Conservation (phyloP, 805 yeast species). For the Metschnikowia sp. region DNA sequence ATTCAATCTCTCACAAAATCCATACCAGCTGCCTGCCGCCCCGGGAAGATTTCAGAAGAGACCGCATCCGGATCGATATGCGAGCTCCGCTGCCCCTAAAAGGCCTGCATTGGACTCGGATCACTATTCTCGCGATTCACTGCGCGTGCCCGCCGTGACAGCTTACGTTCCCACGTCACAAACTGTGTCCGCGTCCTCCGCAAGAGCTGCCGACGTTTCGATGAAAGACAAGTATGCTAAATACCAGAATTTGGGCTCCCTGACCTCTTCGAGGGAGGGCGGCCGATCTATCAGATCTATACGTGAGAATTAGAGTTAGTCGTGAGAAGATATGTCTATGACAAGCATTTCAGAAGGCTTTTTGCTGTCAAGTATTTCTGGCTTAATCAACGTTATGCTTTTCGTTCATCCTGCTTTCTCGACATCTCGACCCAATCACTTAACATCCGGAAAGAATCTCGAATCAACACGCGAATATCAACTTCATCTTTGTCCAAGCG, state of each 20-base stretch:
- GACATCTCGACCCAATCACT: conserved; percentile 24
- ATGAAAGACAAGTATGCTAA: conserved; percentile 25
- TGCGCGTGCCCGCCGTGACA: neutral
- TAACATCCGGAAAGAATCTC: conserved; percentile 23
- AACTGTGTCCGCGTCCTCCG: conserved; percentile 1
- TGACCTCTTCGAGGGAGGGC: neutral
- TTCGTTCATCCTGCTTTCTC: conserved; percentile 5
- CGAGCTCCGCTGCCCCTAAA: conserved; percentile 8
- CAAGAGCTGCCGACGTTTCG: conserved; percentile 14
- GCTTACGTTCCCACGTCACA: conserved; percentile 2
- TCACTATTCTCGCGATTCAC: neutral
- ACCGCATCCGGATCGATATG: conserved; percentile 10
- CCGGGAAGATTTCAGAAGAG: conserved; percentile 10
- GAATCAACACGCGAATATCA: conserved; percentile 22
- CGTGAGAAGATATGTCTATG: too few relatives aligned
- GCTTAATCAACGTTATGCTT: neutral
- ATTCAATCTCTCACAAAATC: conserved; percentile 15
- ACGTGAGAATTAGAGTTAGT: conserved; percentile 5
- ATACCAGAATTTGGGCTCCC: conserved; percentile 14
- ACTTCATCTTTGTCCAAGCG: conserved; percentile 31
- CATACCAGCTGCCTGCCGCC: conserved; percentile 11
- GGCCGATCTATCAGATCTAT: conserved; percentile 16
- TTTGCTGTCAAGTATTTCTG: too few relatives aligned
- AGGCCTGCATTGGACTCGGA: conserved; percentile 8
- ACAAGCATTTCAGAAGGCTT: too few relatives aligned